Base-by-base conservation (phyloP, 2,329 filamentous ascomycete genomes). In the Fusarium nurragi region DNA sequence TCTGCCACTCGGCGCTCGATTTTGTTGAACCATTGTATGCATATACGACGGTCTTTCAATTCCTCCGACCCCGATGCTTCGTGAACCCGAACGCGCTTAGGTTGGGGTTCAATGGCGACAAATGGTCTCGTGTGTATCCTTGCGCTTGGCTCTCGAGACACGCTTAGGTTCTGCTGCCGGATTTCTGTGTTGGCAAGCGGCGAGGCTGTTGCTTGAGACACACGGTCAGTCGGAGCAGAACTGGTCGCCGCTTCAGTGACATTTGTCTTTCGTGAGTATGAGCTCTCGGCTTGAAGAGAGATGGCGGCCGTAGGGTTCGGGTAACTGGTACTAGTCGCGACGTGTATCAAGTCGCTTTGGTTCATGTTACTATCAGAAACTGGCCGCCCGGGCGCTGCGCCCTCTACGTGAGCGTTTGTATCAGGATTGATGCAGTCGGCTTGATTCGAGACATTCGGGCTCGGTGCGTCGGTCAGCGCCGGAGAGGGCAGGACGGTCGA, bases 381-480 rank as follows among this genome's bases (percentile, higher is more conserved):
- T 41, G 45, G 32, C 41, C 45, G 47, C 44, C 48, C 45, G 23
- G 60, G 49, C 38, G 26, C 43, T 54, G 23, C 37, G 34, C 47
- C 45, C 39, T 62, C 58, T 47, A 56, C 54, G 39, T 56, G 44
- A 43, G 48, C 41, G 45, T 53, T 64, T 54, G 60, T 45, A 32
- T 47, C 54, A 21, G 56, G 47, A 65, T 71, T 68, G 62, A 80
- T 71, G 69, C 77, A 77, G 57, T 78, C 73, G 71, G 69, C 60
- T 65, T 72, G 46, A 54, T 68, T 74, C 59, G 76, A 71, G 54
- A 76, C 59, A 61, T 74, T 73, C 22, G 84, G 84, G 69, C 84
- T 86, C 16, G 80, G 78, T 60, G 88, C 86, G 64, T 90, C 85
- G 71, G 86, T 90, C 12, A 85, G 83, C 13, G 87, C 83, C 28